Evolutionary conservation across 2,329 filamentous ascomycete species (phyloP).

Genomic region (Lecanicillium sp.): DNA sequence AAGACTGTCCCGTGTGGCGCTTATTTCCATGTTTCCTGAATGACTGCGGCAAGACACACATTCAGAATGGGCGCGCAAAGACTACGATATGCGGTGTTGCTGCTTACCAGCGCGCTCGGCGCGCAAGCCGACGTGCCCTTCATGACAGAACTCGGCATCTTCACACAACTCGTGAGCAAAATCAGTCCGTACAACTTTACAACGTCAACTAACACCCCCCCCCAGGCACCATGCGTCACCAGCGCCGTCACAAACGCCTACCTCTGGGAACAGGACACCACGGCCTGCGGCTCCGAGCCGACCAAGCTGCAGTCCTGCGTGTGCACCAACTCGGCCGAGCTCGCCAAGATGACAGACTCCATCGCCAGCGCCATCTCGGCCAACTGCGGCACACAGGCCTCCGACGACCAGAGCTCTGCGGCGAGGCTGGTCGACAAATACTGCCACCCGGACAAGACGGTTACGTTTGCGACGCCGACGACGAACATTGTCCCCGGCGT

Average conservation of each 20-base stretch:
- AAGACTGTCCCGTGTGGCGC: neutral
- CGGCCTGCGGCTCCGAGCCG: conserved; percentile 31
- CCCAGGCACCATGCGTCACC: conserved; percentile 40
- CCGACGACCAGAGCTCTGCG: conserved; percentile 38
- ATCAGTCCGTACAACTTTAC: neutral
- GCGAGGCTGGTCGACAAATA: conserved; percentile 35
- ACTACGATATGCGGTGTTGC: neutral
- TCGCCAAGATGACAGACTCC: conserved; percentile 19
- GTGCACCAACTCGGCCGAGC: conserved; percentile 39
- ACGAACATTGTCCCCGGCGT: conserved; percentile 32
- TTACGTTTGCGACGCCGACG: conserved; percentile 32
- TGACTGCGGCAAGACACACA: neutral
- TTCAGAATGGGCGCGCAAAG: neutral
- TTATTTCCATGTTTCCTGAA: neutral
- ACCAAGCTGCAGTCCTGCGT: conserved; percentile 40
- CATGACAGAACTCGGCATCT: conserved; percentile 32
- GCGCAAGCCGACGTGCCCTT: conserved; percentile 23
- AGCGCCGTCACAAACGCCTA: conserved; percentile 35
- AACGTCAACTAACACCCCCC: neutral
- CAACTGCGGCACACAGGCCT: conserved; percentile 37
- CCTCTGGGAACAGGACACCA: conserved; percentile 30
- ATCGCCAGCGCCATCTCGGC: conserved; percentile 29
- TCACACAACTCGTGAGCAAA: conserved; percentile 28
- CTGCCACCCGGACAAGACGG: conserved; percentile 33
- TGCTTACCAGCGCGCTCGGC: neutral